Conservation (phyloP, 2,329 filamentous ascomycete species). For the Fusarium nurragi region DNA sequence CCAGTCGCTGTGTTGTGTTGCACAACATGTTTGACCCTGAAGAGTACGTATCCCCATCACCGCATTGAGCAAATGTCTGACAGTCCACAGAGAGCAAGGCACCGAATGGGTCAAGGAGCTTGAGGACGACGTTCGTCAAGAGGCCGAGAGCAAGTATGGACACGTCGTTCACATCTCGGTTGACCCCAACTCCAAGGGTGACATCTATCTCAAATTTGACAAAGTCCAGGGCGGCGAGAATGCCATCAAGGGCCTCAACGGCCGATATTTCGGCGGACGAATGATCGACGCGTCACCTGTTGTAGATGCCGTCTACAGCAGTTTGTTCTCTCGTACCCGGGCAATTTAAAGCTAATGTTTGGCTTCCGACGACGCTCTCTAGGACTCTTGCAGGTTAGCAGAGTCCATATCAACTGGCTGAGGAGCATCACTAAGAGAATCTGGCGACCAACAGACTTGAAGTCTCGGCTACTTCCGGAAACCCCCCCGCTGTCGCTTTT, state of each 20-base stretch:
- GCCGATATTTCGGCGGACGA: constrained; percentile 91
- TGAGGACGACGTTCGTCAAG: constrained; percentile 89
- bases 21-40: constrained; percentile 95
- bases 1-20: constrained; percentile 91
- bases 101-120: constrained; percentile 92
- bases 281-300: constrained; percentile 95
- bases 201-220: constrained; percentile 99
- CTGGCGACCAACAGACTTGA: constrained; percentile 44
- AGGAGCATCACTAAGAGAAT: constrained; percentile 42
- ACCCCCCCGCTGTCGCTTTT: constrained; percentile 6
- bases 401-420: constrained; percentile 41
- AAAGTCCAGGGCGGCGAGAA: constrained; percentile 95
- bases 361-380: constrained; percentile 57
- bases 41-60: constrained; percentile 71
- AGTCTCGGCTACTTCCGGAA: constrained; percentile 38
- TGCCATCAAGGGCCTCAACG: constrained; percentile 96
- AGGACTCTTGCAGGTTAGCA: constrained; percentile 58
- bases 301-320: constrained; percentile 98
- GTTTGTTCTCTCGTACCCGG: constrained; percentile 87
- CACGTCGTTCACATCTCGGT: constrained; percentile 96
- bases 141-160: constrained; percentile 96
- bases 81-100: constrained; percentile 75
- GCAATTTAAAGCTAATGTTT: constrained; percentile 75
- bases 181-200: constrained; percentile 91
- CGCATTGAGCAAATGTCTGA: constrained; percentile 46